These are phyloP conservation scores for Pyrus bretschneideri DNA, from an alignment of 306 rosid genomes.

Conservation along the genomic window DNA sequence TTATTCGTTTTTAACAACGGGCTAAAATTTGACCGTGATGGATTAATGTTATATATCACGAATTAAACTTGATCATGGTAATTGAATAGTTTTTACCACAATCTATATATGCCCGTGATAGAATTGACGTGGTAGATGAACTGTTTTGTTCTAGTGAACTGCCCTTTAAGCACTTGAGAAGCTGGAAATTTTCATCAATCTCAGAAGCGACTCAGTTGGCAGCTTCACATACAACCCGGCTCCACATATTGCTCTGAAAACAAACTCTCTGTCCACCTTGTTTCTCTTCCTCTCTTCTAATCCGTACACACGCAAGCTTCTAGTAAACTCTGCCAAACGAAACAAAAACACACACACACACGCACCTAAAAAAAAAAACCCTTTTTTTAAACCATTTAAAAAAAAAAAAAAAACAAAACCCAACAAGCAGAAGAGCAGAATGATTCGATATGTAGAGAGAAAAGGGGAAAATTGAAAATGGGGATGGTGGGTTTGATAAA, in stretches of 20 bases:
- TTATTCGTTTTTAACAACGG: too few species aligned
- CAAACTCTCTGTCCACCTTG: conserved; percentile 56
- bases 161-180: conserved; percentile 34
- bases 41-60: too few species aligned
- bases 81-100: too few species aligned
- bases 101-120: too few species aligned
- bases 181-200: conserved; percentile 18
- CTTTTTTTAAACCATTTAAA: neutral
- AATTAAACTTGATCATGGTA: too few species aligned
- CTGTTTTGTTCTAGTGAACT: too few species aligned
- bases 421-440: neutral
- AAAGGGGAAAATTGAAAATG: neutral
- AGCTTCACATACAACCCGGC: conserved; percentile 45
- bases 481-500: neutral
- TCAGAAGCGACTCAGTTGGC: conserved; percentile 42
- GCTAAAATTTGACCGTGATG: too few species aligned
- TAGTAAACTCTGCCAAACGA: conserved; percentile 46
- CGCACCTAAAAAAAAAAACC: neutral
- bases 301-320: conserved; percentile 64
- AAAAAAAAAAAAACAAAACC: too few species aligned
- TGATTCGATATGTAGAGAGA: neutral
- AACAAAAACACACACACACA: neutral
- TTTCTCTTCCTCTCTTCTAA: conserved; percentile 31
- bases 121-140: too few species aligned
- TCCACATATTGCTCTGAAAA: conserved; percentile 26